Evolutionary conservation across 2,329 filamentous ascomycete species (phyloP).

Genomic region (Penicillium sp.): DNA sequence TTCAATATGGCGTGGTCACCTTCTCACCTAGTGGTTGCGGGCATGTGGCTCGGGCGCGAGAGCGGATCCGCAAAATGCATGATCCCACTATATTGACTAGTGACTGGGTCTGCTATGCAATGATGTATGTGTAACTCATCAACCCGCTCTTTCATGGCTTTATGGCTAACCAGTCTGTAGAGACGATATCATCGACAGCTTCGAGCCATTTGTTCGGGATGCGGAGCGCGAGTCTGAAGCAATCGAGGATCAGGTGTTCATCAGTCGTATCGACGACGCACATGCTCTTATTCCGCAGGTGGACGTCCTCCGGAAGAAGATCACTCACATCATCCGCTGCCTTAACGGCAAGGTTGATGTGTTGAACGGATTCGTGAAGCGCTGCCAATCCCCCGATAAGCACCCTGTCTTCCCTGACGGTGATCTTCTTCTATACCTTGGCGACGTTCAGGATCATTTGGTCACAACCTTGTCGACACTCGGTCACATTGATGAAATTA

Average conservation of each 20-base stretch:
- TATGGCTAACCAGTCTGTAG: slow-evolving; percentile 33
- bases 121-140: slow-evolving; percentile 58
- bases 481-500: slow-evolving; percentile 90
- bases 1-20: slow-evolving; percentile 82
- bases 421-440: slow-evolving; percentile 88
- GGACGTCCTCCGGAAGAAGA: slow-evolving; percentile 80
- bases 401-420: slow-evolving; percentile 86
- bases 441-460: slow-evolving; percentile 96
- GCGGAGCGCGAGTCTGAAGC: slow-evolving; percentile 77
- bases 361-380: slow-evolving; percentile 89
- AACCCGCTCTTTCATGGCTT: neutral
- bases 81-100: slow-evolving; percentile 86
- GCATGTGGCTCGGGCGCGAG: slow-evolving; percentile 75
- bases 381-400: slow-evolving; percentile 72
- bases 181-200: slow-evolving; percentile 93
- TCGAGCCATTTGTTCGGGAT: slow-evolving; percentile 73
- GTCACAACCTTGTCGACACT: slow-evolving; percentile 95
- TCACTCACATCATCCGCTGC: slow-evolving; percentile 79
- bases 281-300: slow-evolving; percentile 74
- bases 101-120: slow-evolving; percentile 96
- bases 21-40: slow-evolving; percentile 81
- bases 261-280: slow-evolving; percentile 79
- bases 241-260: slow-evolving; percentile 92
- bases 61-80: slow-evolving; percentile 77
- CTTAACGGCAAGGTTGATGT: slow-evolving; percentile 93